A percentile compares a stretch with the other conserved stretches of the same genome.
Conservation (phyloP, 495 filamentous ascomycete species). For the Trichocladium uniseriatum region DNA sequence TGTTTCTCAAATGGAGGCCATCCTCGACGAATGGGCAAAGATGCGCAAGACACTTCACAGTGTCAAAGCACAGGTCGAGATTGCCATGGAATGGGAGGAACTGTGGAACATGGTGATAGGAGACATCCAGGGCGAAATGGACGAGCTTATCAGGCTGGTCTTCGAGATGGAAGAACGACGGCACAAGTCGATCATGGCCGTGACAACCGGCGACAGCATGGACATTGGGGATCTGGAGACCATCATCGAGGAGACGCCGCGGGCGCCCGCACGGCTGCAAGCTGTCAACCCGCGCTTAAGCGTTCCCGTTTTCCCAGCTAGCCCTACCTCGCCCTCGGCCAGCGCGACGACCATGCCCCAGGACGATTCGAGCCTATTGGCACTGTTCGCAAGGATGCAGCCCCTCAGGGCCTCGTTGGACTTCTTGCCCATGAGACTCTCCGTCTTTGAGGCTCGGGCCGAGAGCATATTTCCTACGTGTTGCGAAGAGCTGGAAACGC, state of each 20-base stretch:
- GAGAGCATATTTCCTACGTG: conserved; percentile 73
- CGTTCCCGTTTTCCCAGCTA: conserved; percentile 47
- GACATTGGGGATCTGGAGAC: conserved; percentile 89
- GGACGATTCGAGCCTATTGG: conserved; percentile 74
- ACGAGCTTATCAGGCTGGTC: conserved; percentile 68
- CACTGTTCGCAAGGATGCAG: conserved; percentile 88
- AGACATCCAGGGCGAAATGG: conserved; percentile 85
- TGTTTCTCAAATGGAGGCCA: conserved; percentile 78
- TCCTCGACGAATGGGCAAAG: conserved; percentile 73
- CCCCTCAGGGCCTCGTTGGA: conserved; percentile 86
- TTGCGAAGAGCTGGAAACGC: conserved; percentile 74
- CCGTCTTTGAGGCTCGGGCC: conserved; percentile 71
- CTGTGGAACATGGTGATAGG: conserved; percentile 88
- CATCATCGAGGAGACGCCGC: conserved; percentile 81
- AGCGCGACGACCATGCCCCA: conserved; percentile 51
- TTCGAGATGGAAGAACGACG: conserved; percentile 96
- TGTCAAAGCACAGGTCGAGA: conserved; percentile 83
- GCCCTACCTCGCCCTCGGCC: conserved; percentile 48
- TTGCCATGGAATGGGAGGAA: conserved; percentile 98
- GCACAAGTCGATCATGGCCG: conserved; percentile 59
- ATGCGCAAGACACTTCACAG: conserved; percentile 63
- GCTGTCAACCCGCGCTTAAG: conserved; percentile 54
- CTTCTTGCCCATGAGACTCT: conserved; percentile 92
- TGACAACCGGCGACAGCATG: conserved; percentile 49
- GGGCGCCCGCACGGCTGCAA: conserved; percentile 36